phyloP scores from a whole-genome alignment of 2,329 filamentous ascomycete species.

The Hypomyces rosellus region DNA sequence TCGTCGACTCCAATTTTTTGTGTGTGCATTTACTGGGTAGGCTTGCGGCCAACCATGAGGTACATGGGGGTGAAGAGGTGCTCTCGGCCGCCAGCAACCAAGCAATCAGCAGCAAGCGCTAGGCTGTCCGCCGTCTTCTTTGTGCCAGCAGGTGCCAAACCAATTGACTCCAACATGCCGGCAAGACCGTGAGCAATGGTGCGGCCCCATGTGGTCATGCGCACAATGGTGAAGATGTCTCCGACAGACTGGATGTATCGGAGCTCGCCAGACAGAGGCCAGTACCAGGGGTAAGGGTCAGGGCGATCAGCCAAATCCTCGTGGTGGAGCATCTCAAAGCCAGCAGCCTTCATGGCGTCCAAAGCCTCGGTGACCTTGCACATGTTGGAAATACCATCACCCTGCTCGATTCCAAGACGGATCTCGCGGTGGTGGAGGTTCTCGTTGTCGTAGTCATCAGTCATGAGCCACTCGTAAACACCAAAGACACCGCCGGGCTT shows the following conservation, averaged over 20 bases:
- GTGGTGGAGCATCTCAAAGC: conserved; percentile 62
- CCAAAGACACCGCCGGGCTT: conserved; percentile 94
- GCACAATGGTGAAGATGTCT: conserved; percentile 75
- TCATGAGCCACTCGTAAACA: conserved; percentile 98
- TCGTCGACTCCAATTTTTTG: background rate
- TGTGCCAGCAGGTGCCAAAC: conserved; percentile 73
- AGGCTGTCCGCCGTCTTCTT: conserved; percentile 94
- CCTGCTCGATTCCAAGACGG: conserved; percentile 83
- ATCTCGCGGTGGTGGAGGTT: conserved; percentile 79
- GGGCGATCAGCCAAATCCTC: conserved; percentile 52
- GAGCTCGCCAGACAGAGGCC: conserved; percentile 45
- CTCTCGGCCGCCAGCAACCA: conserved; percentile 79
- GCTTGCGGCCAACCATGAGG: conserved; percentile 90
- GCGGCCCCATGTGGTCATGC: conserved; percentile 84
- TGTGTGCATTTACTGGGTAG: conserved; percentile 28
- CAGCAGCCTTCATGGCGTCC: conserved; percentile 72
- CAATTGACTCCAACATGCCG: conserved; percentile 66
- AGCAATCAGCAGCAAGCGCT: conserved; percentile 71
- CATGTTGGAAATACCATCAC: conserved; percentile 94
- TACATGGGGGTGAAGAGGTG: conserved; percentile 99
- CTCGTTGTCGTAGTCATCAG: conserved; percentile 81
- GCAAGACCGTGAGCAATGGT: conserved; percentile 69
- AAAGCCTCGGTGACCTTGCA: conserved; percentile 73
- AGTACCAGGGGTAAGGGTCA: conserved; percentile 11
- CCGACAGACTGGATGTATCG: conserved; percentile 73